Conservation (phyloP, 2,329 filamentous ascomycete genomes). For the Aspergillus sp. region DNA sequence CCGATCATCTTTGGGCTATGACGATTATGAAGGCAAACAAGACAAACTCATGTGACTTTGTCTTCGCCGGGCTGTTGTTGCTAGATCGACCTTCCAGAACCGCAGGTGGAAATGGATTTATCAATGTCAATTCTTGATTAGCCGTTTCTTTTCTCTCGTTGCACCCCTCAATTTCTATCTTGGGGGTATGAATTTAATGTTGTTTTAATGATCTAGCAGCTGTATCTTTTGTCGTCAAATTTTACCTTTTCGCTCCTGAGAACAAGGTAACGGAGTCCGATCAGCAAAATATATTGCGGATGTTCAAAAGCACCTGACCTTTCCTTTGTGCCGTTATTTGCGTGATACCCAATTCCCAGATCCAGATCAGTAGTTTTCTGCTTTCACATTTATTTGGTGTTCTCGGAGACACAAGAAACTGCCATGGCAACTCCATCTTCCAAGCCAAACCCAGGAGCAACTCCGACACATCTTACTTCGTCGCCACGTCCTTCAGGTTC, state of each 20-base stretch:
- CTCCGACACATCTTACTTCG: constrained; percentile 40
- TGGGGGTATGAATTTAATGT: background rate
- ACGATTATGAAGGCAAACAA: constrained; percentile 18
- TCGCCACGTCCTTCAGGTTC: constrained; percentile 39
- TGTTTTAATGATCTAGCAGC: background rate
- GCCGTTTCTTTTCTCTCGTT: background rate
- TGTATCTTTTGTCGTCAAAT: background rate
- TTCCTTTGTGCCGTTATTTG: background rate
- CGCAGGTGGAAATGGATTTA: background rate
- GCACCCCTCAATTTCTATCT: background rate
- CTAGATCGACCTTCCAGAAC: no score
- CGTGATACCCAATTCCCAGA: constrained; percentile 1
- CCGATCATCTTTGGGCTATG: constrained; percentile 3
- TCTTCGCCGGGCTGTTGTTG: background rate
- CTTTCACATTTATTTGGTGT: background rate
- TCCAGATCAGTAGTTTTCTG: background rate
- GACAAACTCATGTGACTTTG: constrained; percentile 26
- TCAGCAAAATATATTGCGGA: constrained; percentile 1
- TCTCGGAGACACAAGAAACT: background rate
- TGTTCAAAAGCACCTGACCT: background rate
- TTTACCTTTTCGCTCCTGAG: background rate
- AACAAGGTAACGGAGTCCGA: constrained; percentile 3
- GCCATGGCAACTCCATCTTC: constrained; percentile 43
- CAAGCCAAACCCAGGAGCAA: constrained; percentile 37
- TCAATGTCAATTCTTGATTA: background rate